phyloP scores from a whole-genome alignment of 78 protist species.

The slime mould (Dictyostelium discoideum) region DNA sequence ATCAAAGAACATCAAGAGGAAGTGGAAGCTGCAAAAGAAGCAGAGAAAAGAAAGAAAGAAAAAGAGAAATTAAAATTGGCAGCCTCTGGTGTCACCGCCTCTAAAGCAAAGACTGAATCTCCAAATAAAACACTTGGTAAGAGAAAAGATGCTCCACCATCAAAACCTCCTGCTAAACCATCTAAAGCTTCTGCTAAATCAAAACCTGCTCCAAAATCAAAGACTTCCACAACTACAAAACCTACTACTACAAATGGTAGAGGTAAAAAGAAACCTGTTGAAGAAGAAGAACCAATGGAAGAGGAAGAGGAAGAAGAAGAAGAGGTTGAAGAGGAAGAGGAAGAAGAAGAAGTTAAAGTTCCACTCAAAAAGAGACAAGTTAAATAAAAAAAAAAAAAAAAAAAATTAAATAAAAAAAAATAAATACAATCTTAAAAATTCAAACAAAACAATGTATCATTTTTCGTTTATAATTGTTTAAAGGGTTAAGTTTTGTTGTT shows the following conservation, averaged over 20 bases:
- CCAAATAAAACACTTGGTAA: constrained; percentile 14
- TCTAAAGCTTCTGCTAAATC: neutral
- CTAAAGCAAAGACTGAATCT: neutral
- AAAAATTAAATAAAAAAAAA: neutral
- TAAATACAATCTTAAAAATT: neutral
- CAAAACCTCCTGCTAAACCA: neutral
- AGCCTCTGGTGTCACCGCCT: neutral
- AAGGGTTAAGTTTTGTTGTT: too few relatives aligned
- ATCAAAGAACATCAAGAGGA: constrained; percentile 79
- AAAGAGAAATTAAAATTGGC: neutral
- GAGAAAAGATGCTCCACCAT: constrained; percentile 5
- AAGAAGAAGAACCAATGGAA: constrained; percentile 27
- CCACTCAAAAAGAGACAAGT: constrained; percentile 5
- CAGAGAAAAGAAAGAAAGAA: constrained; percentile 40
- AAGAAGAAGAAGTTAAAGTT: constrained; percentile 6
- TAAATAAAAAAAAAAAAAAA: neutral
- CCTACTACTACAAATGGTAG: neutral
- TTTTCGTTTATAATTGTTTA: too few relatives aligned
- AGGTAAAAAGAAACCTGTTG: constrained; percentile 18
- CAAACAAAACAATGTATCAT: too few relatives aligned
- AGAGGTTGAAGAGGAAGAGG: constrained; percentile 1
- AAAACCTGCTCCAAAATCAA: constrained; percentile 13
- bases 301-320: constrained; percentile 16
- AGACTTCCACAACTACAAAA: neutral
- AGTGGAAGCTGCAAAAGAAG: constrained; percentile 23